Evolutionary conservation across 169 alveolate genomes (phyloP).

Genomic region (Eimeria acervulina): DNA sequence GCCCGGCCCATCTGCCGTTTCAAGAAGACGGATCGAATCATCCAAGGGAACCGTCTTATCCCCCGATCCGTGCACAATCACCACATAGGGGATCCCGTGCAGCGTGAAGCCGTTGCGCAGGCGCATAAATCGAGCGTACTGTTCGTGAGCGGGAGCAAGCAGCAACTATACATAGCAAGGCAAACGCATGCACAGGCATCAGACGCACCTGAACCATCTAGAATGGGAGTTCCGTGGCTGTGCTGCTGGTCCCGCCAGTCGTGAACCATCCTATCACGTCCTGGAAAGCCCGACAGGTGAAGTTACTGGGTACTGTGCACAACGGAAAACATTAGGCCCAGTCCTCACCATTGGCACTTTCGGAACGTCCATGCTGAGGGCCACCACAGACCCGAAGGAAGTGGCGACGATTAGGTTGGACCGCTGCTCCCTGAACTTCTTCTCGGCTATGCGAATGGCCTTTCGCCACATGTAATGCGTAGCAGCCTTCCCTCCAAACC

Average conservation of each 20-base stretch:
- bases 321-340: not conserved
- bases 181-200: not conserved
- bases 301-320: not conserved
- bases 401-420: conserved; percentile 84
- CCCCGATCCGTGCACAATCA: conserved; percentile 84
- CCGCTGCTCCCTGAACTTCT: conserved; percentile 77
- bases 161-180: conserved; percentile 46
- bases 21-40: conserved; percentile 83
- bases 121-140: conserved; percentile 82
- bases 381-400: conserved; percentile 84
- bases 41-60: conserved; percentile 84
- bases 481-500: conserved; percentile 84
- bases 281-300: not conserved
- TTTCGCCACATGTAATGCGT: conserved; percentile 81
- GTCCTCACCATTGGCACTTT: conserved; percentile 82
- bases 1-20: conserved; percentile 84
- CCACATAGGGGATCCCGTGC: conserved; percentile 82
- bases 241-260: not conserved
- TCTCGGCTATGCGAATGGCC: conserved; percentile 82
- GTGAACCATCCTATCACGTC: not conserved
- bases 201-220: not conserved
- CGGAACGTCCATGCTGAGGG: conserved; percentile 84
- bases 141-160: conserved; percentile 84
- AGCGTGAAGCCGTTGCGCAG: conserved; percentile 72
- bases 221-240: not conserved